These are phyloP conservation scores for Psilocybe cubensis DNA, from an alignment of 768 basidiomycete genomes.

Conservation along the genomic window DNA sequence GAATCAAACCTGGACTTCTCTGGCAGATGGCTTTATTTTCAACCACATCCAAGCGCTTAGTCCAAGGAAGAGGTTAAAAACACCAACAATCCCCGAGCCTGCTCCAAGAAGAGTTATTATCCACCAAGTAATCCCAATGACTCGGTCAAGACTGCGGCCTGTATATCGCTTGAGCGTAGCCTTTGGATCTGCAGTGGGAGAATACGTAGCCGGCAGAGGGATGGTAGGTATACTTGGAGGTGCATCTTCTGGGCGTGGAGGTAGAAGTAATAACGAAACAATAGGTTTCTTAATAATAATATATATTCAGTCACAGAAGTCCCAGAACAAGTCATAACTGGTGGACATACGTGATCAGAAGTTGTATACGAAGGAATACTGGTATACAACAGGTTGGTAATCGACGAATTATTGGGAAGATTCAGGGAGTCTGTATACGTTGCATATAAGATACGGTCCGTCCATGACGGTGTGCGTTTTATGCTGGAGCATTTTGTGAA, in stretches of 20 bases:
- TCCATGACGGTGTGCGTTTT: slow-evolving; percentile 87
- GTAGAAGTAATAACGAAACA: slow-evolving; percentile 70
- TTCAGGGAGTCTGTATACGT: slow-evolving; percentile 70
- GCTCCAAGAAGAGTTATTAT: slow-evolving; percentile 74
- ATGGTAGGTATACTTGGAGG: slow-evolving; percentile 44
- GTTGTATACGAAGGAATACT: slow-evolving; percentile 82
- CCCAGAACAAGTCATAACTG: background rate
- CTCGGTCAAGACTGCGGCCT: slow-evolving; percentile 71
- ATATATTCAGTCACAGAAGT: background rate
- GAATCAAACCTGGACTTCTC: slow-evolving; percentile 7
- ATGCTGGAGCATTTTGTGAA: slow-evolving; percentile 39
- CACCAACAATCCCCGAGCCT: slow-evolving; percentile 69
- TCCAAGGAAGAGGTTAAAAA: slow-evolving; percentile 75
- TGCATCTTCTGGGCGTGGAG: slow-evolving; percentile 36
- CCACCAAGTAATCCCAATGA: slow-evolving; percentile 83
- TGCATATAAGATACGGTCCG: slow-evolving; percentile 88
- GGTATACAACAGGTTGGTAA: slow-evolving; percentile 75
- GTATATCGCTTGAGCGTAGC: slow-evolving; percentile 60
- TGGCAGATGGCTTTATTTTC: slow-evolving; percentile 30
- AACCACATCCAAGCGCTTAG: slow-evolving; percentile 70
- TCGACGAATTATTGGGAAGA: slow-evolving; percentile 50
- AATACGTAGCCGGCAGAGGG: slow-evolving; percentile 52
- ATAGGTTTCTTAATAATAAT: slow-evolving; percentile 77
- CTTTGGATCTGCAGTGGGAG: slow-evolving; percentile 55
- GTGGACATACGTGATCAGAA: slow-evolving; percentile 80